These are phyloP conservation scores for Cladosporium sp. DNA, from an alignment of 2,329 filamentous ascomycete genomes.

Conservation along the genomic window DNA sequence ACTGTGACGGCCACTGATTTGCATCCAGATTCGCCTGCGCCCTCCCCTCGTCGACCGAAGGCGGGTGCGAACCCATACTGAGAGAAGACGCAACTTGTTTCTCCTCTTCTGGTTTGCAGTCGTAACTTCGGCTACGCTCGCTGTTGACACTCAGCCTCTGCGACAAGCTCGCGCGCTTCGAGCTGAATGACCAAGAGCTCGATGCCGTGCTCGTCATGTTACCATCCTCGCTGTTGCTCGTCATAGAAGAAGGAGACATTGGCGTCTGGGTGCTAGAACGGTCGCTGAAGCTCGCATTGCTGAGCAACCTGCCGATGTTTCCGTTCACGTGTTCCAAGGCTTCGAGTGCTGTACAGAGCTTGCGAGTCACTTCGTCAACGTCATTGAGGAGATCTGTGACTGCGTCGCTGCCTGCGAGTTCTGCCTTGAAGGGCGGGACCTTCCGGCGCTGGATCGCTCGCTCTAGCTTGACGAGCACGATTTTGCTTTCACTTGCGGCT, in stretches of 20 bases:
- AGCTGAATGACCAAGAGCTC: slow-evolving; percentile 1
- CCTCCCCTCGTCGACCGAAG: not conserved
- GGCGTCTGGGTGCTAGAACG: not conserved
- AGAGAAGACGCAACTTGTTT: not conserved
- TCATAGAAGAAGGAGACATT: not conserved
- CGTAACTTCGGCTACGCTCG: not conserved
- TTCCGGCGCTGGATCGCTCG: not conserved
- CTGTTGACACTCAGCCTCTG: not conserved
- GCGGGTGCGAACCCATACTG: not conserved
- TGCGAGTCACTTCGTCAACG: slow-evolving; percentile 3
- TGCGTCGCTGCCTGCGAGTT: not conserved
- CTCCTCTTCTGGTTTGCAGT: not conserved
- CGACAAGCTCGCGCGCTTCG: not conserved
- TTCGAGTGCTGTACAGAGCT: not conserved
- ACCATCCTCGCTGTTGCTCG: not conserved
- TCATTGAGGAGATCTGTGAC: not conserved
- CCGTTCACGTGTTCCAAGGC: not conserved
- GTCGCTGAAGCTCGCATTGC: not conserved
- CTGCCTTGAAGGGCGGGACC: not conserved
- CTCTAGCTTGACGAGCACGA: slow-evolving; percentile 16
- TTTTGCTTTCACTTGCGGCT: slow-evolving; percentile 12
- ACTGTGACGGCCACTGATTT: not conserved
- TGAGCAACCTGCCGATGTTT: not conserved
- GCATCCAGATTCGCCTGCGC: not conserved
- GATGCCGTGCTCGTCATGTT: not conserved